A percentile compares a stretch with the other conserved stretches of the same genome.
These are phyloP conservation scores for Hydnomerulius pinastri DNA, from an alignment of 768 basidiomycete species.

Conservation along the genomic window DNA sequence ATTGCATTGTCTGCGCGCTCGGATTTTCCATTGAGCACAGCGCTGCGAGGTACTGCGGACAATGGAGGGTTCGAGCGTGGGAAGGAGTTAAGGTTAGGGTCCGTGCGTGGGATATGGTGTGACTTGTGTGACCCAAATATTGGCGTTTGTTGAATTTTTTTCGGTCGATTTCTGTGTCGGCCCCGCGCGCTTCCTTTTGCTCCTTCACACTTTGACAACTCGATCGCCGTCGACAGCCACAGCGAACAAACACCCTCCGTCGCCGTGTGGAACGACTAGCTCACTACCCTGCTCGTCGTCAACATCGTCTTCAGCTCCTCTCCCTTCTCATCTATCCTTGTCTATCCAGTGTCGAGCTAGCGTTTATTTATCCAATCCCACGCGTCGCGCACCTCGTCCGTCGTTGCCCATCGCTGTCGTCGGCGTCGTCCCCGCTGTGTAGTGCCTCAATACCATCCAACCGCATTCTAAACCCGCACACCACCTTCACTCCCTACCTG, in stretches of 20 bases:
- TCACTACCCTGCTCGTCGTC: slow-evolving; percentile 18
- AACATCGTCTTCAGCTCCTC: slow-evolving; percentile 20
- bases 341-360: slow-evolving; percentile 22
- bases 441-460: slow-evolving; percentile 28
- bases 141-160: slow-evolving; percentile 43
- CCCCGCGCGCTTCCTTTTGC: slow-evolving; percentile 46
- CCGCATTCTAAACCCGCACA: slow-evolving; percentile 29
- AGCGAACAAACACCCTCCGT: slow-evolving; percentile 43
- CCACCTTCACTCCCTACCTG: slow-evolving; percentile 25
- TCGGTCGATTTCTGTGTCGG: slow-evolving; percentile 42
- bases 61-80: slow-evolving; percentile 32
- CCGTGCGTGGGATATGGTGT: slow-evolving; percentile 44
- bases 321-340: slow-evolving; percentile 22
- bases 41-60: slow-evolving; percentile 8
- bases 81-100: slow-evolving; percentile 42
- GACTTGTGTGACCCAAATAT: slow-evolving; percentile 39
- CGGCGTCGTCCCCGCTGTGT: slow-evolving; percentile 29
- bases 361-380: slow-evolving; percentile 40
- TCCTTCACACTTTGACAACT: slow-evolving; percentile 46
- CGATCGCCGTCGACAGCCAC: slow-evolving; percentile 51
- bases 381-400: slow-evolving; percentile 50
- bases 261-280: slow-evolving; percentile 39
- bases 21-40: slow-evolving; percentile 2
- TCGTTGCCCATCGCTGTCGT: slow-evolving; percentile 17
- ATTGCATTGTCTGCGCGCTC: not conserved